Conservation (phyloP, 805 yeast species). For the Starmerella bombi region DNA sequence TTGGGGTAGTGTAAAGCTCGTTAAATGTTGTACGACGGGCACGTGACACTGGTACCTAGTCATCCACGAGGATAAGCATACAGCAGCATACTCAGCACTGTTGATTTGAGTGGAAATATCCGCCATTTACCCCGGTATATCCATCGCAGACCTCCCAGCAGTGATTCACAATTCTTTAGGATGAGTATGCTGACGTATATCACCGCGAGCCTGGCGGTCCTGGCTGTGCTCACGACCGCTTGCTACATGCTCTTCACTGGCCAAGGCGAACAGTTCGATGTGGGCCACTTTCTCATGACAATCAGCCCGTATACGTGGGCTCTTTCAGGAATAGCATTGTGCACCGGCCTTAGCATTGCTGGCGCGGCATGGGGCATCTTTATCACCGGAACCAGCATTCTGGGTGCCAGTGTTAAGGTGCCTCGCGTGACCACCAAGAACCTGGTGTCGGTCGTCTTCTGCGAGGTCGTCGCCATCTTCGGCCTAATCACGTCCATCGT, state of each 20-base stretch:
- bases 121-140: no score
- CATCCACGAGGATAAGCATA: no score
- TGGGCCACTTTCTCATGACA: slow-evolving; percentile 72
- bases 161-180: no score
- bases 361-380: slow-evolving; percentile 99
- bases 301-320: slow-evolving; percentile 98
- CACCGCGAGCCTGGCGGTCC: slow-evolving; percentile 7
- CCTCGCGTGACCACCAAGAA: slow-evolving; percentile 97
- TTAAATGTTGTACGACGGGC: no score
- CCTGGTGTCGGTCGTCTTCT: slow-evolving; percentile 88
- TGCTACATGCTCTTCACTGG: slow-evolving; percentile 57
- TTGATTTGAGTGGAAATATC: neutral
- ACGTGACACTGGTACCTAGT: no score
- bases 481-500: slow-evolving; percentile 97
- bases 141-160: no score
- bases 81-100: neutral
- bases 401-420: slow-evolving; percentile 97
- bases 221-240: slow-evolving; percentile 17
- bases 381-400: slow-evolving; percentile 81
- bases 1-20: no score
- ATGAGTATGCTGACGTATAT: slow-evolving; percentile 14
- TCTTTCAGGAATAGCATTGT: slow-evolving; percentile 68
- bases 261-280: slow-evolving; percentile 80
- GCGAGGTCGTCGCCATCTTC: slow-evolving; percentile 98
- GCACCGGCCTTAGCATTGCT: slow-evolving; percentile 87